phyloP scores from a whole-genome alignment of 2,329 filamentous ascomycete species.

The Colletotrichum sp. region DNA sequence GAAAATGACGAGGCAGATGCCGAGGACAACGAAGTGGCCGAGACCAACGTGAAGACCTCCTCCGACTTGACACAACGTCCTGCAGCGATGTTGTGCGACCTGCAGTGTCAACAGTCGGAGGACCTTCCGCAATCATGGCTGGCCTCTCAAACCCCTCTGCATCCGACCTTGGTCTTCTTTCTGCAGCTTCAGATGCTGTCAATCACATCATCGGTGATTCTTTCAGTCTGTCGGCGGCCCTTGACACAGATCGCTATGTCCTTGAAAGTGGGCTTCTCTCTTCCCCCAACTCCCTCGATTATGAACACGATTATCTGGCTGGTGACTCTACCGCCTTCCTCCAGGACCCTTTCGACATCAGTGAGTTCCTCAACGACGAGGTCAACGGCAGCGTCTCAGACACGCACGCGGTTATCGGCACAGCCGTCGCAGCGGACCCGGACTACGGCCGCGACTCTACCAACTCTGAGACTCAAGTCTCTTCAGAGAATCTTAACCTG shows the following conservation, averaged over 20 bases:
- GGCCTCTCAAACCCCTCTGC: constrained; percentile 47
- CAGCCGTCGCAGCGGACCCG: constrained; percentile 58
- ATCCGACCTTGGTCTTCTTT: constrained; percentile 46
- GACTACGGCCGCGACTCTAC: constrained; percentile 56
- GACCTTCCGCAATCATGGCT: constrained; percentile 56
- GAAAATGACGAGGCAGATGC: constrained; percentile 41
- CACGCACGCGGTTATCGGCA: constrained; percentile 51
- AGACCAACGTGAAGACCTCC: constrained; percentile 49
- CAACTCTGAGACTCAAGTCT: constrained; percentile 65
- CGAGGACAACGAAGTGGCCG: constrained; percentile 30
- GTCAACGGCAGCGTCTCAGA: constrained; percentile 48
- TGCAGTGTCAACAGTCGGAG: constrained; percentile 99
- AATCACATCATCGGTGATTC: constrained; percentile 72
- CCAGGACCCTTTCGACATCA: constrained; percentile 54
- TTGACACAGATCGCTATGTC: constrained; percentile 77
- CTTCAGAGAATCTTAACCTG: constrained; percentile 72
- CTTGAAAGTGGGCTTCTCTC: constrained; percentile 78
- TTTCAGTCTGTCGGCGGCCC: constrained; percentile 71
- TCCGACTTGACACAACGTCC: constrained; percentile 99
- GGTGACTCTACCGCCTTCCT: constrained; percentile 59
- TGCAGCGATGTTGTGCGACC: constrained; percentile 99
- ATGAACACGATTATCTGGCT: constrained; percentile 72
- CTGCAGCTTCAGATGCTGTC: constrained; percentile 65
- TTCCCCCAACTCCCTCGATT: constrained; percentile 71
- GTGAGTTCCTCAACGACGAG: constrained; percentile 62